phyloP scores from a whole-genome alignment of 2,329 filamentous ascomycete species.

The Shiraia bambusicola region DNA sequence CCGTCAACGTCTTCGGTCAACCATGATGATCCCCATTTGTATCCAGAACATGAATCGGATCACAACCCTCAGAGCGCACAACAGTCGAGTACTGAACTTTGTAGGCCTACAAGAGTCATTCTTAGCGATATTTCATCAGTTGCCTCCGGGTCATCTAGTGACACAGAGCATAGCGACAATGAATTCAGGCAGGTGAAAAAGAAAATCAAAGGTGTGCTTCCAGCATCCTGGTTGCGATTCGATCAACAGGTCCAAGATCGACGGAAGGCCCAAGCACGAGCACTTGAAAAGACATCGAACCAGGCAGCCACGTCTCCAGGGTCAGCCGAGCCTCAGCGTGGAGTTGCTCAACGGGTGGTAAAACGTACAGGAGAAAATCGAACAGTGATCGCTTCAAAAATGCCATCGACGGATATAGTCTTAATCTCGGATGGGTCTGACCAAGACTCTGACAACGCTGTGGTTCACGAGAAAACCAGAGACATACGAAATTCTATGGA shows the following conservation, averaged over 20 bases:
- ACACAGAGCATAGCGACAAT: constrained; percentile 34
- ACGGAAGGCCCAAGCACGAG: constrained; percentile 18
- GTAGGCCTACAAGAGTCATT: constrained; percentile 16
- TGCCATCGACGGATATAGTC: constrained; percentile 22
- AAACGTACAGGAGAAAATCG: constrained; percentile 10
- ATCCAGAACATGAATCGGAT: constrained; percentile 26
- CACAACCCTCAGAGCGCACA: constrained; percentile 14
- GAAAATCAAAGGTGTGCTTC: constrained; percentile 52
- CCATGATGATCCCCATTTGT: constrained; percentile 15
- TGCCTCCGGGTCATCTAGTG: constrained; percentile 22
- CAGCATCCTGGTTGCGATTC: constrained; percentile 53
- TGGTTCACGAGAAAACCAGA: constrained; percentile 2
- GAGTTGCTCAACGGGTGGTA: constrained; percentile 35
- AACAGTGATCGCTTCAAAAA: not conserved
- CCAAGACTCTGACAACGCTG: constrained; percentile 12
- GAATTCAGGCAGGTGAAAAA: constrained; percentile 41
- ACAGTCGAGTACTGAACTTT: constrained; percentile 12
- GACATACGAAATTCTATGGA: constrained; percentile 22
- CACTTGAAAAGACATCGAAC: constrained; percentile 15
- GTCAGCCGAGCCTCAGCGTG: constrained; percentile 32
- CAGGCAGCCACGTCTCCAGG: constrained; percentile 20
- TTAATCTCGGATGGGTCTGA: constrained; percentile 43
- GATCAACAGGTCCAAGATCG: constrained; percentile 44
- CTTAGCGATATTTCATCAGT: constrained; percentile 25
- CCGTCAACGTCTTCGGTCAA: constrained; percentile 37